Evolutionary conservation across 495 filamentous ascomycete genomes (phyloP).

Genomic region (Daldinia grandis): DNA sequence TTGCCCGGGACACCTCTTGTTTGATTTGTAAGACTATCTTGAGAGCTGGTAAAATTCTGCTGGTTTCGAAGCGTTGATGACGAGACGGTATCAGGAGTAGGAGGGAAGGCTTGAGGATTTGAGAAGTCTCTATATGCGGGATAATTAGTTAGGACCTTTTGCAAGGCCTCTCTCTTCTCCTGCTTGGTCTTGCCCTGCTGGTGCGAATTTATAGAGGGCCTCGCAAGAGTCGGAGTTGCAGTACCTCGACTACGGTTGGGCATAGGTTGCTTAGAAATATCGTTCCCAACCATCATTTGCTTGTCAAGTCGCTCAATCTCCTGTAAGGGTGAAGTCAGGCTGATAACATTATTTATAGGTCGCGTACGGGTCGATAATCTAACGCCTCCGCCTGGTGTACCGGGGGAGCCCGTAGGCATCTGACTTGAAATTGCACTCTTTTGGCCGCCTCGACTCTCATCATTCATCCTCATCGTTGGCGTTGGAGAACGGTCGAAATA

Average conservation of each 20-base stretch:
- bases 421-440: not conserved
- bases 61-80: conserved; percentile 56
- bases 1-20: conserved; percentile 9
- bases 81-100: conserved; percentile 64
- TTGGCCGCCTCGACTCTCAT: conserved; percentile 5
- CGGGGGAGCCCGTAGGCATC: conserved; percentile 8
- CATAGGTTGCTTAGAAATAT: conserved; percentile 37
- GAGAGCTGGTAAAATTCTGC: conserved; percentile 34
- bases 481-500: conserved; percentile 27
- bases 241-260: conserved; percentile 36
- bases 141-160: conserved; percentile 52
- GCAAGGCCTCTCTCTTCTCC: conserved; percentile 54
- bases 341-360: conserved; percentile 54
- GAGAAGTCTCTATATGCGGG: conserved; percentile 41
- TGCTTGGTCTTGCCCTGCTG: conserved; percentile 46
- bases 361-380: conserved; percentile 46
- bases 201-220: conserved; percentile 11
- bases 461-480: conserved; percentile 20
- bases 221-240: conserved; percentile 32
- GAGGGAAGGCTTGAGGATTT: conserved; percentile 53
- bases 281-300: conserved; percentile 29
- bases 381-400: conserved; percentile 17
- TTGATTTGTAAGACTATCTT: conserved; percentile 41
- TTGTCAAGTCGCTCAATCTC: conserved; percentile 50
- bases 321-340: conserved; percentile 52